Evolutionary conservation across 805 yeast genomes (phyloP).

Genomic region (Isabelozyma rhagii): DNA sequence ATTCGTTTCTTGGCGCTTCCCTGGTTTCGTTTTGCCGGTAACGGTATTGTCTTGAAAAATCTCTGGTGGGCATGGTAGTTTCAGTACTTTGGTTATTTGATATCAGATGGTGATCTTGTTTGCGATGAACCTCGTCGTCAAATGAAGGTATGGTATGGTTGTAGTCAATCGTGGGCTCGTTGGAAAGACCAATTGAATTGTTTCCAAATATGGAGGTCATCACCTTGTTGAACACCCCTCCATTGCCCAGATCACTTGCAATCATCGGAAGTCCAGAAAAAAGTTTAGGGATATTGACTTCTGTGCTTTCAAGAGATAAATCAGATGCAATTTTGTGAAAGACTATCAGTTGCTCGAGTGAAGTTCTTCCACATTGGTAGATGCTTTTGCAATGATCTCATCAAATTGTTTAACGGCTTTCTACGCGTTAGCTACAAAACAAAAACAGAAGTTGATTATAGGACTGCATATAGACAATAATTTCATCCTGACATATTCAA

Average conservation of each 20-base stretch:
- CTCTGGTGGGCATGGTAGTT: not conserved
- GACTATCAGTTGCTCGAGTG: no score
- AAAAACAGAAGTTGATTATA: no score
- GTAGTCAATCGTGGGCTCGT: conserved; percentile 36
- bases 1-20: not conserved
- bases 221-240: conserved; percentile 8
- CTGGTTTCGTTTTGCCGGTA: not conserved
- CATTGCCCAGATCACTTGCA: not conserved
- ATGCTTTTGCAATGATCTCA: no score
- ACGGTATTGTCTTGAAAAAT: not conserved
- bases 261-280: no score
- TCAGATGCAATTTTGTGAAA: no score
- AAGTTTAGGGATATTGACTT: no score
- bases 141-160: conserved; percentile 17
- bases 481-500: no score
- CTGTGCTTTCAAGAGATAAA: no score
- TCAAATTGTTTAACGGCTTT: no score
- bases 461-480: no score
- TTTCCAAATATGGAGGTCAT: conserved; percentile 9
- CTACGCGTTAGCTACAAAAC: no score
- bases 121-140: not conserved
- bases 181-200: conserved; percentile 15
- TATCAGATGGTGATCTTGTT: not conserved
- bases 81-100: not conserved
- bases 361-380: no score